Evolutionary conservation across 176 grass and related monocot species (phyloP), one percentile per base, ranked within the genome.

Genomic region (Avena eriantha): DNA sequence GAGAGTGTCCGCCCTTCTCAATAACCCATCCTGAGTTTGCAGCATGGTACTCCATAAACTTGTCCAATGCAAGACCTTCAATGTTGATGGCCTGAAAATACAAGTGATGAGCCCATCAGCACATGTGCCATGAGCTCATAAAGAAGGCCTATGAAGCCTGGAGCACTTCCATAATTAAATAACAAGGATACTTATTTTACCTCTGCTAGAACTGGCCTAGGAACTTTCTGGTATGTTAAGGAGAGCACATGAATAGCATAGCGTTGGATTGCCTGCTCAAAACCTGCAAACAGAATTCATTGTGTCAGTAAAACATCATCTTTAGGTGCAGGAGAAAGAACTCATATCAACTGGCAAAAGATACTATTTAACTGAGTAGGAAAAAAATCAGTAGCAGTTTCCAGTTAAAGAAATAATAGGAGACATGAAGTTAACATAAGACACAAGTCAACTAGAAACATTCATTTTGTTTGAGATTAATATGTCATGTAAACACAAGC

Each of bases 171-270:
- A 57, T 34, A 43, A 57, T 33, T 66, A 39, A 46, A 83, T 34
- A n/a, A 87, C 55, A 73, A 86, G 9, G 12, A 41, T 4, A 45
- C 6, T 49, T 79, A 1, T 55, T 84, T 66, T 93, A 99, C 97
- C 93, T 99, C 97, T 3, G 94, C 97, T 65, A 96, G 90, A 82
- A 99, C 90, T 87, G 94, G 65, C 91, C 97, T 94, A 11, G 97
- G 92, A 75, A 99, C 97, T 90, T 99, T 99, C 78, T 96, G 97
- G 77, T 99, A 99, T 69, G 97, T 96, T 85, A 99, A 90, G 78
- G 90, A 94, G 16, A 99, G 97, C 51, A 93, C 82, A 77, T 99
- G 97, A 88, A 99, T 90, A 16, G 92, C 94, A 88, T 94, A 96
- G 39, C 83, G 14, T 94, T 99, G 92, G 72, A 99, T 94, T 88